phyloP scores from a whole-genome alignment of 192 early-diverging fungal species.

The Gryganskiella cystojenkinii region DNA sequence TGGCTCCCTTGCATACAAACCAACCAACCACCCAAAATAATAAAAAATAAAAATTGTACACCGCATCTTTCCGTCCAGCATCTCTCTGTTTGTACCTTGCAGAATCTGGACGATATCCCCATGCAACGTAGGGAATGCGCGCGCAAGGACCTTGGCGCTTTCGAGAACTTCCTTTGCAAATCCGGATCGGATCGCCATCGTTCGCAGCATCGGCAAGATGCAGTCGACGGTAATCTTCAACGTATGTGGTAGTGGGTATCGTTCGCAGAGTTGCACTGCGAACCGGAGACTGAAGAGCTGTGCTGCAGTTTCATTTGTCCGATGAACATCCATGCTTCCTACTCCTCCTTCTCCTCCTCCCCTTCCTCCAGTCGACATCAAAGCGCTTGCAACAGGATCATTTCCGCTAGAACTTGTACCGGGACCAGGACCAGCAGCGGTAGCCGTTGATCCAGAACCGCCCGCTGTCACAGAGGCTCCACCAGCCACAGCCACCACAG shows the following conservation, averaged over 20 bases:
- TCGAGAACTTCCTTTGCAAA: constrained; percentile 31
- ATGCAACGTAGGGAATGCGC: constrained; percentile 23
- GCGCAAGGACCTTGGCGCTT: constrained; percentile 22
- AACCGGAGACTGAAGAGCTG: constrained; percentile 37
- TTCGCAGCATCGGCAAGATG: constrained; percentile 23
- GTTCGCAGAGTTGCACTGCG: constrained; percentile 24
- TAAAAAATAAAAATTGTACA: too few species aligned
- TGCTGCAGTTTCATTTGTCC: neutral
- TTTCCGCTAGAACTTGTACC: neutral
- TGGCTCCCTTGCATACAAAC: too few species aligned
- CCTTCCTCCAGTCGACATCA: neutral
- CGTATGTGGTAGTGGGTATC: constrained; percentile 29
- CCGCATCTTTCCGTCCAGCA: too few species aligned
- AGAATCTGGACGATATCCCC: constrained; percentile 15
- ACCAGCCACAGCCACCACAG: neutral
- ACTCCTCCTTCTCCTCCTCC: neutral
- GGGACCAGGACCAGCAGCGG: too few species aligned
- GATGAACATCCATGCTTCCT: neutral
- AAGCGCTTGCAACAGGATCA: neutral
- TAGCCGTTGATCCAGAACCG: neutral
- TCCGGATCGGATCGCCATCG: constrained; percentile 9
- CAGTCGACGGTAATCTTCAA: constrained; percentile 26
- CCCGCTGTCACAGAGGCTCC: neutral
- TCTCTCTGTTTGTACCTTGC: constrained; percentile 13
- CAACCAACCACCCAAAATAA: too few species aligned